Percentiles rank a stretch among this genome's conserved stretches.
phyloP scores from a whole-genome alignment of 768 basidiomycete species.

The Leccinum subgranulosum region DNA sequence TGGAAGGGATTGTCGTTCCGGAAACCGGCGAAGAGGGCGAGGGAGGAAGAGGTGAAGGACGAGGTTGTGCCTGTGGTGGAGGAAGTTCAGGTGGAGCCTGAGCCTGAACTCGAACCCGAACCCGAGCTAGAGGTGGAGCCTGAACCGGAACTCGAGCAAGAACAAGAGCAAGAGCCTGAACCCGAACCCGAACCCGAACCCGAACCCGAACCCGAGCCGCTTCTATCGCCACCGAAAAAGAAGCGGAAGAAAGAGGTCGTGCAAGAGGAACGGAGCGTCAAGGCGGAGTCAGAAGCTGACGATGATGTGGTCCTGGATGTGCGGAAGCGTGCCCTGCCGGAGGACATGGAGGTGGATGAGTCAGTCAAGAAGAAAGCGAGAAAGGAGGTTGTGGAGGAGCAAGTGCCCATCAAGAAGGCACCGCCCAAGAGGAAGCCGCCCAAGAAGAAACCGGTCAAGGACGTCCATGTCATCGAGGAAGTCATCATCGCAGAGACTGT shows the following conservation, averaged over 20 bases:
- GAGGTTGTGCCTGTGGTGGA: conserved; percentile 17
- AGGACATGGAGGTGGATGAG: conserved; percentile 36
- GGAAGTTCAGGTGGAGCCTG: conserved; percentile 22
- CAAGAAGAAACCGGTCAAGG: conserved; percentile 35
- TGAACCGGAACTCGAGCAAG: conserved; percentile 25
- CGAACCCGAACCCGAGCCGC: conserved; percentile 33
- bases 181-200: conserved; percentile 18
- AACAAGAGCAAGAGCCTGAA: conserved; percentile 15
- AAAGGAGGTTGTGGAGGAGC: conserved; percentile 35
- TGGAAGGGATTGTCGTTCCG: conserved; percentile 46
- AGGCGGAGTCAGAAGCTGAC: conserved; percentile 65
- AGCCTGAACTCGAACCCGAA: no score
- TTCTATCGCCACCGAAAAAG: conserved; percentile 52
- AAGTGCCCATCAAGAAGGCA: conserved; percentile 34
- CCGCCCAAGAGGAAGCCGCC: conserved; percentile 33
- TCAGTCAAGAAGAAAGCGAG: conserved; percentile 24
- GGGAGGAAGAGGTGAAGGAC: conserved; percentile 32
- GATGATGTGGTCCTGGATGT: conserved; percentile 33
- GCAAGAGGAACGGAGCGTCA: conserved; percentile 36
- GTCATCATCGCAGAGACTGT: conserved; percentile 49
- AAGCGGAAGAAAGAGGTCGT: conserved; percentile 50
- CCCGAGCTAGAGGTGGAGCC: conserved; percentile 29
- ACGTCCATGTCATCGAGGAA: conserved; percentile 40
- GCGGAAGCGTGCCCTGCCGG: conserved; percentile 46
- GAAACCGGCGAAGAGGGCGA: conserved; percentile 40